These are phyloP conservation scores for Paraleonurus japonicus DNA, from an alignment of 257 asterid genomes.

Conservation along the genomic window DNA sequence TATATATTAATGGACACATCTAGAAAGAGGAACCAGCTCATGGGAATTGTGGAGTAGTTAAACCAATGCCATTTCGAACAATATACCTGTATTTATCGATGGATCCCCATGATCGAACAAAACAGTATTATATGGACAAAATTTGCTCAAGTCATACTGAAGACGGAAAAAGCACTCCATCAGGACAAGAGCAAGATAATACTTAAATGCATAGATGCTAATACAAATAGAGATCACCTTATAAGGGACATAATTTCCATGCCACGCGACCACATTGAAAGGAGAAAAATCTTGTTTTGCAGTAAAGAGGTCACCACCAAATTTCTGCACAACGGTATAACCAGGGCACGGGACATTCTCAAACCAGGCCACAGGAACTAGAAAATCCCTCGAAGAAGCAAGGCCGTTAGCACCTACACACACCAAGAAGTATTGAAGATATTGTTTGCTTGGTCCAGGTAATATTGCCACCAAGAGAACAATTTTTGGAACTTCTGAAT, in stretches of 20 bases:
- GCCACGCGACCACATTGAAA: constrained; percentile 98
- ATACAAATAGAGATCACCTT: constrained; percentile 46
- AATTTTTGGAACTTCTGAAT: constrained; percentile 11
- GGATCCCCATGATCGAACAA: constrained; percentile 93
- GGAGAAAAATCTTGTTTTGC: constrained; percentile 97
- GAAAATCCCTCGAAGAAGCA: constrained; percentile 93
- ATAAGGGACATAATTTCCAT: constrained; percentile 89
- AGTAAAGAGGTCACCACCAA: constrained; percentile 92
- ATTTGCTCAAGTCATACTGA: constrained; percentile 92
- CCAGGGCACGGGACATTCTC: constrained; percentile 65
- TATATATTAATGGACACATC: no score
- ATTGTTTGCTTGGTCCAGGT: background rate
- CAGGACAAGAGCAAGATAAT: constrained; percentile 20
- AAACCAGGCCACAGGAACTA: constrained; percentile 85
- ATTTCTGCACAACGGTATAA: constrained; percentile 84
- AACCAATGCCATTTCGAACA: background rate
- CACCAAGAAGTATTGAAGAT: background rate
- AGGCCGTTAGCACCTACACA: constrained; percentile 92
- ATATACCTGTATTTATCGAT: constrained; percentile 87
- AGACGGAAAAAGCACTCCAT: constrained; percentile 25
- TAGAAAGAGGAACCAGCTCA: constrained; percentile 4
- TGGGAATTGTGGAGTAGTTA: background rate
- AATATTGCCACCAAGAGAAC: background rate
- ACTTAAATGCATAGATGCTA: background rate
- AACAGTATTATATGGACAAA: constrained; percentile 95